Evolutionary conservation across 371 early-diverging fungal genomes (phyloP).

Genomic region (Furculomyces boomerangus): DNA sequence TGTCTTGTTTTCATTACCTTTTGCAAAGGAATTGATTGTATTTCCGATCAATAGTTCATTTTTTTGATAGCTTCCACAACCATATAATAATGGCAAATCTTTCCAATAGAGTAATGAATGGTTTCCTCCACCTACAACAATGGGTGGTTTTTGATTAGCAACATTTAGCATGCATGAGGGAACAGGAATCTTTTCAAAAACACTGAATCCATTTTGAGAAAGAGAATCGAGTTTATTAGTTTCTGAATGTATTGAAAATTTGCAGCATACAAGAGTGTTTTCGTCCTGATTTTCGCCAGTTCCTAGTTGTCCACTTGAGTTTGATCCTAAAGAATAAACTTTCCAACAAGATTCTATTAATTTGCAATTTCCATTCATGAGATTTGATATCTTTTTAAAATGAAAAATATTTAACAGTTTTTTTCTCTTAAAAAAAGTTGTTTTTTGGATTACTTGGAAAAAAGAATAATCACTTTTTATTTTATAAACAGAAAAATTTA

Average conservation of each 20-base stretch:
- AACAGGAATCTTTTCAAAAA: not conserved
- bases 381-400: too few species aligned
- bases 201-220: not conserved
- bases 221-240: not conserved
- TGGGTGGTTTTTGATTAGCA: not conserved
- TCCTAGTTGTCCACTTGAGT: slow-evolving; percentile 4
- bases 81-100: slow-evolving; percentile 5
- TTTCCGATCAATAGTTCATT: slow-evolving; percentile 8
- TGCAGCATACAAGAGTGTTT: not conserved
- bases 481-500: too few species aligned
- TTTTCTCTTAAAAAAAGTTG: too few species aligned
- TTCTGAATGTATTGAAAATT: not conserved
- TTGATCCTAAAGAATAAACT: slow-evolving; percentile 1
- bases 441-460: too few species aligned
- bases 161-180: not conserved
- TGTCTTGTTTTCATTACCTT: not conserved
- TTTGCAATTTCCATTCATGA: too few species aligned
- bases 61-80: slow-evolving; percentile 11
- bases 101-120: slow-evolving; percentile 13
- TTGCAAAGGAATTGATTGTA: not conserved
- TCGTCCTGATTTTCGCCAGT: not conserved
- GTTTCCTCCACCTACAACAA: slow-evolving; percentile 19
- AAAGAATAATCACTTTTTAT: too few species aligned
- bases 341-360: slow-evolving; percentile 14
- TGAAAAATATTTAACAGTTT: too few species aligned